Base-by-base conservation (phyloP, 805 yeast species). In the Kodamaea kakaduensis region DNA sequence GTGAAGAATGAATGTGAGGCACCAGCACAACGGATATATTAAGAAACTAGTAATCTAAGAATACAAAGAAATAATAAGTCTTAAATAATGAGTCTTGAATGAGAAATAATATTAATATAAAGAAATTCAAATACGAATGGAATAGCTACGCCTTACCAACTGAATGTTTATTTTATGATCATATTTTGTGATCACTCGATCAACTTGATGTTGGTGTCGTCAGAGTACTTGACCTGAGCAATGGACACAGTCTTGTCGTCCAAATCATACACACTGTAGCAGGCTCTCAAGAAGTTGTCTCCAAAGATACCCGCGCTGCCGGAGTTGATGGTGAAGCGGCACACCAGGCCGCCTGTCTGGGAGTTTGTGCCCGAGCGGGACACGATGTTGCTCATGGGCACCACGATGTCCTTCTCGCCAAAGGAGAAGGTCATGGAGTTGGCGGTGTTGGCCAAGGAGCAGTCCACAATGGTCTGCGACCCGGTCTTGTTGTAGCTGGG, bases 241-340 rank as follows among this genome's bases (percentile, higher is more conserved):
- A 56, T 34, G 6, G 55, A 48, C 9, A 55, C 42, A 22, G 45
- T 42, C 34, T 47, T 43, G 38, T 51, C 50, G 17, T 55, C 59
- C 38, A 55, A 46, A 38, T 56, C 43, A 37, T 50, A 54, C 15
- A 56, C 59, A 3, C 52, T 31, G 42, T 56, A 56, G 19, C 52
- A 51, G 20, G 41, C 42, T 25, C 56, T 46, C 34, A 56, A 50
- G 42, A 56, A 55, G 48, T 54, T 54, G 37, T 50, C 58, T 7
- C 61, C 61, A 35, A 55, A 45, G 22, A 50, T 42, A 2, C 48
- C 45, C 10, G 18, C 14, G 25, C 47, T 54, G 13, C 35, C 25
- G 9, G 41, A 40, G 15, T 31, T 29, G 19, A 44, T 30, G 2
- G 41, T 46, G n/a, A 44, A 33, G 23, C 38, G 19, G 32, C 50